phyloP scores from a whole-genome alignment of 23 red algal species.

The Gracilaria gracilis region DNA sequence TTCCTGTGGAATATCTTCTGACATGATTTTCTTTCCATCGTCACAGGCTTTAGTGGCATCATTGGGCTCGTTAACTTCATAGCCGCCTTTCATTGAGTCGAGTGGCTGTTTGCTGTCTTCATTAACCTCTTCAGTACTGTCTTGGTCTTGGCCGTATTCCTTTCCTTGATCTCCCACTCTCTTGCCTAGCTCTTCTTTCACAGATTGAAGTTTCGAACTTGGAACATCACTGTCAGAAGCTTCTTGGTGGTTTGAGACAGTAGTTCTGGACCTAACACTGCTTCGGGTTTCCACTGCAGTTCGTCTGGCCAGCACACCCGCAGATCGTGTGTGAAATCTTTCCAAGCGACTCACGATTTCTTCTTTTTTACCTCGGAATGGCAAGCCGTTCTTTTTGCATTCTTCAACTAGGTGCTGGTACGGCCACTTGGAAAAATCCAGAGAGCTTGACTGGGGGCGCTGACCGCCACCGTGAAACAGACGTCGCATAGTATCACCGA shows the following conservation, averaged over 20 bases:
- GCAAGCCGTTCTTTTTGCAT: conserved; percentile 28
- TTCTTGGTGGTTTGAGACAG: background rate
- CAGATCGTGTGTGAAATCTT: conserved; percentile 1
- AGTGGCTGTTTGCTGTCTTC: background rate
- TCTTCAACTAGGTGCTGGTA: background rate
- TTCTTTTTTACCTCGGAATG: conserved; percentile 12
- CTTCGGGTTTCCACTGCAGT: background rate
- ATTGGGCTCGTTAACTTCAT: background rate
- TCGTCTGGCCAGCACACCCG: conserved; percentile 19
- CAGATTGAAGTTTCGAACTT: background rate
- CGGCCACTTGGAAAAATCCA: background rate
- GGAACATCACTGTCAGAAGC: background rate
- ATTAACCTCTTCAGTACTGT: background rate
- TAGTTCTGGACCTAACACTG: background rate
- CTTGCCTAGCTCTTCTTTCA: background rate
- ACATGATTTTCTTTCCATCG: background rate
- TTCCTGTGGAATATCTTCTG: background rate
- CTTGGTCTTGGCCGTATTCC: background rate
- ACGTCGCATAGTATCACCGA: conserved; percentile 20
- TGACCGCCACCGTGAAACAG: conserved; percentile 19
- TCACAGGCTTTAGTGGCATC: background rate
- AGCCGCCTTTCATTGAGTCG: no score
- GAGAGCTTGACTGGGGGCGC: conserved; percentile 11
- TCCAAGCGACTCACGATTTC: conserved; percentile 2
- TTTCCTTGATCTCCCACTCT: background rate